A percentile compares a stretch with the other conserved stretches of the same genome.
Conservation (phyloP, 257 asterid genomes). For the Nicotiana obtusifolia region DNA sequence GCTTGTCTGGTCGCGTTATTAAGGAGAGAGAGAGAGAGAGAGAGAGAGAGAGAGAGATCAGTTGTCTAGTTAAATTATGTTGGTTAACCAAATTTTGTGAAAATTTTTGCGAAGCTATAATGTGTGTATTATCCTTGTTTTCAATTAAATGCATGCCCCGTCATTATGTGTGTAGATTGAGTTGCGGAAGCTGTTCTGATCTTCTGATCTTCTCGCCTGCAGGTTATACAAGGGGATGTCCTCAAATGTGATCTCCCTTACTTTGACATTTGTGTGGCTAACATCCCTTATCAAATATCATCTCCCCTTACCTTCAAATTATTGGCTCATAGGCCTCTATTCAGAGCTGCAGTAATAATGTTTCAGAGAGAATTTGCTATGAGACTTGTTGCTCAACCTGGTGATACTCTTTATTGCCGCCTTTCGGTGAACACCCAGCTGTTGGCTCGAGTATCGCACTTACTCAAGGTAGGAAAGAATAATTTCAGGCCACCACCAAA, state of each 20-base stretch:
- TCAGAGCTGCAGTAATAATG: constrained; percentile 94
- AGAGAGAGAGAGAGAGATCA: too few species aligned
- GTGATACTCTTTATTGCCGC: constrained; percentile 83
- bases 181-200: neutral
- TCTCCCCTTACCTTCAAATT: constrained; percentile 92
- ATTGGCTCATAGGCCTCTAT: constrained; percentile 76
- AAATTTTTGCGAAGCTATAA: too few species aligned
- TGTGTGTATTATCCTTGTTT: neutral
- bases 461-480: constrained; percentile 85
- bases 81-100: too few species aligned
- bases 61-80: too few species aligned
- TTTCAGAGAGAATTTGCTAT: constrained; percentile 93
- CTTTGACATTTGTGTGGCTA: constrained; percentile 94
- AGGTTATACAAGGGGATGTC: constrained; percentile 94
- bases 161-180: neutral
- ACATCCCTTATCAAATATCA: constrained; percentile 92
- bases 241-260: constrained; percentile 88
- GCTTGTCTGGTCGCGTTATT: too few species aligned
- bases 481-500: constrained; percentile 98
- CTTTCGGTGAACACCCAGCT: constrained; percentile 92
- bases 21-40: too few species aligned
- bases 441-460: constrained; percentile 70
- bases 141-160: neutral
- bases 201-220: constrained; percentile 11
- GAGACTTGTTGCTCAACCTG: constrained; percentile 97